A percentile compares a stretch with the other conserved stretches of the same genome.
Evolutionary conservation across 306 rosid species (phyloP).

Genomic region (Citrullus mucosospermus): DNA sequence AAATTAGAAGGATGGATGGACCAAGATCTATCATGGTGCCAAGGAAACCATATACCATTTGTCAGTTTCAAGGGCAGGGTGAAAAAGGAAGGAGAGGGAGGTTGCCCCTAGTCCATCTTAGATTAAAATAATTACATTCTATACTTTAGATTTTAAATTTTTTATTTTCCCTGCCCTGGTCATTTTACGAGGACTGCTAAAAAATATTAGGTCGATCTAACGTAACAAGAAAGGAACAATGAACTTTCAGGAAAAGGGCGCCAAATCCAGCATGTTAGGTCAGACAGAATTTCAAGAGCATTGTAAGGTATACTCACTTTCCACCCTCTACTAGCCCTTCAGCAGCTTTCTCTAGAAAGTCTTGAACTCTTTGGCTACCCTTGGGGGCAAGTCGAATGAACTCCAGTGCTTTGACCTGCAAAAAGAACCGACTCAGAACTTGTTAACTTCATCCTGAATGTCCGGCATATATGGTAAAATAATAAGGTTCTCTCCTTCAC

Average conservation of each 20-base stretch:
- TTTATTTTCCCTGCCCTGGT: background rate
- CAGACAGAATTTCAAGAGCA: background rate
- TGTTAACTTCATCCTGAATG: background rate
- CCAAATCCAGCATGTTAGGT: background rate
- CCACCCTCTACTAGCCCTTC: slow-evolving; percentile 92
- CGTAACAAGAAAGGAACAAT: background rate
- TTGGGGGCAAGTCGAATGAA: slow-evolving; percentile 69
- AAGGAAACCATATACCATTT: background rate
- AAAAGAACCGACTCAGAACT: background rate
- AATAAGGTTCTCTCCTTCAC: background rate
- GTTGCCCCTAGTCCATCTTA: background rate
- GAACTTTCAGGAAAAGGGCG: background rate
- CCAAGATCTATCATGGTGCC: background rate
- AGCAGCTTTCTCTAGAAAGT: slow-evolving; percentile 83
- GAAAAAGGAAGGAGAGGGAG: background rate
- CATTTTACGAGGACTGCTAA: background rate
- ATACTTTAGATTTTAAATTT: background rate
- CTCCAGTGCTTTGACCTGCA: slow-evolving; percentile 71
- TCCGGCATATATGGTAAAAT: background rate
- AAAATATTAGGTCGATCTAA: background rate
- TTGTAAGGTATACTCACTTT: slow-evolving; percentile 57
- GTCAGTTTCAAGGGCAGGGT: background rate
- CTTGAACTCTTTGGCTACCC: slow-evolving; percentile 91
- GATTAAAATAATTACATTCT: background rate
- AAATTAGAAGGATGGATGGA: background rate